Evolutionary conservation across 306 rosid species (phyloP).

Genomic region (Vicia faba): DNA sequence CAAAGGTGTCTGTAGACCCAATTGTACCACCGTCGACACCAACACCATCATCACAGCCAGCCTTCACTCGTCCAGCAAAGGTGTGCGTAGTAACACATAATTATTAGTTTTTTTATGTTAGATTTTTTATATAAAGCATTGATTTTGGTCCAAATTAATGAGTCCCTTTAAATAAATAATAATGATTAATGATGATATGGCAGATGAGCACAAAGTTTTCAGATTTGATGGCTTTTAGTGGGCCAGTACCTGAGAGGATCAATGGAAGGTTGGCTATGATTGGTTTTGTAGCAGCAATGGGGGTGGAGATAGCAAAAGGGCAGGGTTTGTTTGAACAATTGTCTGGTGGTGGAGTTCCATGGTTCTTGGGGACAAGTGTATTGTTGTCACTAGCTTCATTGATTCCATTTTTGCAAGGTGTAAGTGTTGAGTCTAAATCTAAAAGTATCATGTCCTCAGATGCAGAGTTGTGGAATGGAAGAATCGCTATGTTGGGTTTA

Average conservation of each 20-base stretch:
- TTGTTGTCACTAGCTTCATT: no score
- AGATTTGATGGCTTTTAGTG: conserved; percentile 69
- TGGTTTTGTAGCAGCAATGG: conserved; percentile 76
- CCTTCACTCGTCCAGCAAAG: conserved; percentile 7
- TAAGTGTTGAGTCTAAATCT: no score
- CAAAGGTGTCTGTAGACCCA: neutral
- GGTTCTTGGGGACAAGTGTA: conserved; percentile 67
- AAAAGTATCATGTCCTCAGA: no score
- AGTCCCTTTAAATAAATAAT: no score
- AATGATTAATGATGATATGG: no score
- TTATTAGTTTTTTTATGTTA: no score
- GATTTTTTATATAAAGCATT: no score
- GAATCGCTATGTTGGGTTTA: no score
- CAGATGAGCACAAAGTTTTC: conserved; percentile 62
- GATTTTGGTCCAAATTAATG: no score
- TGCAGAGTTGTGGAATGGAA: no score
- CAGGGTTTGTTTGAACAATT: conserved; percentile 69
- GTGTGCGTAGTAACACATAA: no score
- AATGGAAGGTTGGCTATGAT: conserved; percentile 91
- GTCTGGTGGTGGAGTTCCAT: conserved; percentile 63
- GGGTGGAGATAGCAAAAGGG: conserved; percentile 63
- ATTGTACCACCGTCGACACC: neutral
- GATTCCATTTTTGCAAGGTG: no score
- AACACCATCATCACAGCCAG: neutral
- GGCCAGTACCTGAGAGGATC: conserved; percentile 92